These are phyloP conservation scores for Saturnispora quitensis DNA, from an alignment of 805 yeast species.

Conservation along the genomic window DNA sequence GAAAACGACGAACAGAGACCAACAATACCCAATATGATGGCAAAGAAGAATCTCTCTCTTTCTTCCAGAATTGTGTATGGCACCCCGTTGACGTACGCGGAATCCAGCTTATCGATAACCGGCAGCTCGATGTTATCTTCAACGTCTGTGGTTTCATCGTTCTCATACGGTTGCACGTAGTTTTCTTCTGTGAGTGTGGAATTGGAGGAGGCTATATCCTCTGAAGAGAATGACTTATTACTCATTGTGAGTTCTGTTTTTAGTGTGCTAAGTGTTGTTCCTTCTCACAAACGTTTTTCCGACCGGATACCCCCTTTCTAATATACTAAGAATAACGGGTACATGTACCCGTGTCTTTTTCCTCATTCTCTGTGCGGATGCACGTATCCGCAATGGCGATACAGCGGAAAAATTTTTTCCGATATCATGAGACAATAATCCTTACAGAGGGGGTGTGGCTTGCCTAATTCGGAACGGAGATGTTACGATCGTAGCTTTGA, in stretches of 20 bases:
- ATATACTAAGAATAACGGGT: not conserved
- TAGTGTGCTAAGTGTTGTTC: not conserved
- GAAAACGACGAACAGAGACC: conserved; percentile 66
- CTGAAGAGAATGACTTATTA: not conserved
- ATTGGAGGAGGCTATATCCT: not conserved
- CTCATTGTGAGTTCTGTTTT: not conserved
- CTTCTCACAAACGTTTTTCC: not conserved
- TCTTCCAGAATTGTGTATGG: conserved; percentile 39
- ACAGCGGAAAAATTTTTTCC: not conserved
- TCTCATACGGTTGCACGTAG: not conserved
- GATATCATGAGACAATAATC: not conserved
- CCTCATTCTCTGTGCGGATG: not conserved
- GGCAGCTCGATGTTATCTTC: not conserved
- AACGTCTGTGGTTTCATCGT: not conserved
- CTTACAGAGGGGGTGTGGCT: not conserved
- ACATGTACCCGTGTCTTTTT: not conserved
- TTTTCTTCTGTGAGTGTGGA: not conserved
- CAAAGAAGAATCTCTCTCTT: conserved; percentile 34
- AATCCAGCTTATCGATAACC: not conserved
- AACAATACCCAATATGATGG: conserved; percentile 32
- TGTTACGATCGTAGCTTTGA: not conserved
- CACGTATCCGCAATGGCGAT: not conserved
- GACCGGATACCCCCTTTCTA: not conserved
- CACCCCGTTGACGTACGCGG: conserved; percentile 3
- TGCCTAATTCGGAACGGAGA: not conserved